Evolutionary conservation across 805 yeast species (phyloP), one percentile per base, ranked within the genome.

Genomic region (Kodamaea neixiangensis): DNA sequence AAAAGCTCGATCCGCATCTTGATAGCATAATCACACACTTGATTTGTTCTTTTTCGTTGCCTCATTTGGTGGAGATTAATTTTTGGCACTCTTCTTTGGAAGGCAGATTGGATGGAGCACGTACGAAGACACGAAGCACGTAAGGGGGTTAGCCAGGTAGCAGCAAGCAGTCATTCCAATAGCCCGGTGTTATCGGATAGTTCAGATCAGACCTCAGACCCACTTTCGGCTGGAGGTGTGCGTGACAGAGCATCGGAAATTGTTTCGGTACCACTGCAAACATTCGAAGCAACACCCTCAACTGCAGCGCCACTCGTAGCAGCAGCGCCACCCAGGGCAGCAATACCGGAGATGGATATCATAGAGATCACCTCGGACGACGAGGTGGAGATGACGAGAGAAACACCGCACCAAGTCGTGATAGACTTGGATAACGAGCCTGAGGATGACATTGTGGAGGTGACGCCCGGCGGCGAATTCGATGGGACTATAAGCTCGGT

Each of bases 321-420:
- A 13, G 17, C n/a, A 34, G 18, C 15, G 13, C 18, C 38, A 3
- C 7, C 38, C 3, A 34, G 18, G 9, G 15, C 38, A 34, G 15
- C 38, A 34, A 34, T 14, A 13, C 38, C 38, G 31, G 31, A 34
- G 18, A 34, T 15, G 21, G 41, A 34, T n/a, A 50, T 58, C 10
- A 58, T 54, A 33, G 60, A 56, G 33, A 48, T 55, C 9, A 46
- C 46, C 11, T 56, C 60, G 2, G 63, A 56, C 31, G 59, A 53
- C 7, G 61, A 57, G 33, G 46, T 33, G 19, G 54, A 58, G 34
- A 67, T 71, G n/a, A 51, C 63, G 19, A 66, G 61, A 50, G 69
- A 65, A 47, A 56, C 63, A 21, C 56, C 57, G 7, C 61, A 25
- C 3, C 7, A 63, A 14, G 59, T 52, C 13, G 54, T 55, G 41